A percentile compares a stretch with the other conserved stretches of the same genome.
Evolutionary conservation across 495 filamentous ascomycete species (phyloP).

Genomic region (Penicillium cinerascens): DNA sequence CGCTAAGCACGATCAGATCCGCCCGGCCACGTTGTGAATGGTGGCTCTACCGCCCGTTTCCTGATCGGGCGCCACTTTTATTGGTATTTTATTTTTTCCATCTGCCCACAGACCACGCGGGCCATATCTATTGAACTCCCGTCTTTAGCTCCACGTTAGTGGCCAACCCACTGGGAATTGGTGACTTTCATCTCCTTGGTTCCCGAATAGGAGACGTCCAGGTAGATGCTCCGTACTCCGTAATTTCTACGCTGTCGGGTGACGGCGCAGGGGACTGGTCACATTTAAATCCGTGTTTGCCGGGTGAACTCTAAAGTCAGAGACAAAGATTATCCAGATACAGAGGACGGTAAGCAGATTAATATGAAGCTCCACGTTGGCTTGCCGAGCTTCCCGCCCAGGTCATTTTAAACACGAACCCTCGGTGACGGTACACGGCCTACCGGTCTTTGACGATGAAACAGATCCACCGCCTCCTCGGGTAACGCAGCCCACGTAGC

Average conservation of each 20-base stretch:
- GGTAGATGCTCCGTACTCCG: not conserved
- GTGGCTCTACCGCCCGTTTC: conserved; percentile 29
- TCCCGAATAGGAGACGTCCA: not conserved
- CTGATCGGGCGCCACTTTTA: conserved; percentile 10
- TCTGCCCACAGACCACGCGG: conserved; percentile 14
- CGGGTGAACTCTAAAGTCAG: not conserved
- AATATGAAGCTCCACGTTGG: conserved; percentile 17
- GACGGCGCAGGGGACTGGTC: conserved; percentile 14
- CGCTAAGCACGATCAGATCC: conserved; percentile 34
- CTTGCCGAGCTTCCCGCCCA: conserved; percentile 29
- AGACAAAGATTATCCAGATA: not conserved
- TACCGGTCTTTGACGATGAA: conserved; percentile 19
- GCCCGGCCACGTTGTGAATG: conserved; percentile 34
- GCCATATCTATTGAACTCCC: conserved; percentile 9
- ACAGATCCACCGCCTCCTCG: conserved; percentile 22
- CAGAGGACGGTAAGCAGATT: not conserved
- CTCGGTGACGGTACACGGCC: conserved; percentile 8
- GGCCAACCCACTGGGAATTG: conserved; percentile 10
- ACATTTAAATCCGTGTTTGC: conserved; percentile 15
- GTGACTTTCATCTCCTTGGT: not conserved
- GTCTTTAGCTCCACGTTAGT: conserved; percentile 8
- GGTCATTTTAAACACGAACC: conserved; percentile 12
- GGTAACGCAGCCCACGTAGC: conserved; percentile 8
- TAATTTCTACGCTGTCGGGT: not conserved
- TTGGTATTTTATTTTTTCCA: conserved; percentile 6